phyloP scores from a whole-genome alignment of 495 filamentous ascomycete genomes.

The Coniosporium apollinis region DNA sequence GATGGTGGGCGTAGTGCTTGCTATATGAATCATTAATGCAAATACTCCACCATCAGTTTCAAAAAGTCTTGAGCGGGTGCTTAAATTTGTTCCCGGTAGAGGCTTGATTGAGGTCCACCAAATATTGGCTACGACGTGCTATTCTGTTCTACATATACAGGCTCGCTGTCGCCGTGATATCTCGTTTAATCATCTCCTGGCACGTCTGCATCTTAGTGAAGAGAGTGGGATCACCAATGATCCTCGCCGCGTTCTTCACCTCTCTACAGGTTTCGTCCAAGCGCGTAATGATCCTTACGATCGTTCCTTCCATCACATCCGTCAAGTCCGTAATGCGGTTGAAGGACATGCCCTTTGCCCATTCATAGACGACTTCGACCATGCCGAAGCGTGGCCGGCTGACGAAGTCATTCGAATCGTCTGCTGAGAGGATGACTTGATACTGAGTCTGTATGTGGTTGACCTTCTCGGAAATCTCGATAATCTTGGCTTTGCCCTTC shows the following conservation, averaged over 20 bases:
- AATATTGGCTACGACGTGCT: too few species aligned
- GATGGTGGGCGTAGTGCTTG: too few species aligned
- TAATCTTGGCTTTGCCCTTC: slow-evolving; percentile 68
- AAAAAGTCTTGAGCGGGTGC: too few species aligned
- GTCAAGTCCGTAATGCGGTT: slow-evolving; percentile 94
- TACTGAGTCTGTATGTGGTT: slow-evolving; percentile 72
- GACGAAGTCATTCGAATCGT: slow-evolving; percentile 84
- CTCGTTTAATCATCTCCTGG: slow-evolving; percentile 92
- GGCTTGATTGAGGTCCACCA: too few species aligned
- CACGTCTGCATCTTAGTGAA: slow-evolving; percentile 92
- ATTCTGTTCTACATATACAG: slow-evolving; percentile 21
- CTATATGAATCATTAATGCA: too few species aligned
- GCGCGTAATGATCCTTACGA: slow-evolving; percentile 81
- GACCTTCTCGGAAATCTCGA: slow-evolving; percentile 76
- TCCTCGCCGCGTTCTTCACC: slow-evolving; percentile 89
- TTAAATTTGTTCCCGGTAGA: too few species aligned
- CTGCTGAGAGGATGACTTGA: slow-evolving; percentile 77
- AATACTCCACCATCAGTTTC: too few species aligned
- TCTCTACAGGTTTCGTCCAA: slow-evolving; percentile 93
- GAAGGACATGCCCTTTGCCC: slow-evolving; percentile 95
- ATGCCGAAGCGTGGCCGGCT: slow-evolving; percentile 75
- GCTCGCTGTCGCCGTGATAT: slow-evolving; percentile 35
- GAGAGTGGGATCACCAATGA: slow-evolving; percentile 87
- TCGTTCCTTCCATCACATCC: slow-evolving; percentile 91
- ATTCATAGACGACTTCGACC: slow-evolving; percentile 96